Base-by-base conservation (phyloP, 2,329 filamentous ascomycete species). In the Fusarium pseudograminearum region DNA sequence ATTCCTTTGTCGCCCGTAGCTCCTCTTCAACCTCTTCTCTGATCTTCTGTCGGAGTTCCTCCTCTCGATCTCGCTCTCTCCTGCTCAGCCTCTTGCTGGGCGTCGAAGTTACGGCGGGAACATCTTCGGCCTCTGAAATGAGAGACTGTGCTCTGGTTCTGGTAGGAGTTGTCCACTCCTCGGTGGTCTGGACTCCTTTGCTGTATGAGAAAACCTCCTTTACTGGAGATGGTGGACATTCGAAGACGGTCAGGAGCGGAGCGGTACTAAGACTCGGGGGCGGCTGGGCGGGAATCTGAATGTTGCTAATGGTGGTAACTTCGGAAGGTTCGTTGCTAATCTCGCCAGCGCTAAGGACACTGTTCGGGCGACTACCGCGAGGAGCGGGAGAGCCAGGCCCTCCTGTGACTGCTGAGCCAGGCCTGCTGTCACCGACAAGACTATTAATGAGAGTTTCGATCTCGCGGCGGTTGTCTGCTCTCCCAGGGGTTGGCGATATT, bases 171-270 rank as follows among this genome's bases (percentile, higher is more conserved):
- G 85, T 83, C 89, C 92, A 92, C 67, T 91, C 89, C 74, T 93
- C 91, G 24, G 91, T 89, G 18, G 96, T 98, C 80, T 99, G 97
- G 24, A 98, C 94, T 58, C 90, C 94, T 83, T 98, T 98, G 85
- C 93, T 98, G 84, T 99, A 99, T 55, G 94, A 97, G 76, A 97
- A 94, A 63, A 97, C 85, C 80, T 99, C 96, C 70, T 91, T 89
- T 57, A 91, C 88, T 34, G 91, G 89, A 22, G 90, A 91, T 2
- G 92, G 91, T 3, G 91, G 89, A 69, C 89, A 92, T 79, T 97
- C 94, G 80, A 91, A 94, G 64, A 96, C 87, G 34, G 93, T 94
- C 20, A 90, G 89, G 55, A 93, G 84, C 10, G 92, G 86, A 14
- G 89, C 89, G 2, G 94, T 91, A 10, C 89, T 91, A 22, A 97